Base-by-base conservation (phyloP, 148 eudicot genomes). In the Rhododendron simsii region DNA sequence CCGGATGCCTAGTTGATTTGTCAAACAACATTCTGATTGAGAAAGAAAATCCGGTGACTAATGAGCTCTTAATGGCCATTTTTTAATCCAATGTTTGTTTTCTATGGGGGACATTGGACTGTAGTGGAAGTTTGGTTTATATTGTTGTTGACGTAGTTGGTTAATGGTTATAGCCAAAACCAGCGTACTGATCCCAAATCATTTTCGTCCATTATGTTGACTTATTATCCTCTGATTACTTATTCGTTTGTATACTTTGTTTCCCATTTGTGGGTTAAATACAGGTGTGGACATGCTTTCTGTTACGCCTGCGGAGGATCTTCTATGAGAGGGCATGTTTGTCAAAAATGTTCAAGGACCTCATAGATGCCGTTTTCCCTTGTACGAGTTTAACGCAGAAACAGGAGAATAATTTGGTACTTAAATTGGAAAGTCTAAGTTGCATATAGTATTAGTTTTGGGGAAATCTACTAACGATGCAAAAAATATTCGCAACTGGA, bases 211-310 rank as follows among this genome's bases (percentile, higher is more conserved):
- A 80, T 48, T 80, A 47, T 80, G 59, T 14, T 79, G 59, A 14
- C 14, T 7, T 23, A 80, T 11, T 78, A 20, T 77, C 0, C 47
- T 78, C 33, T 80, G 20, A 61, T 51, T 47, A 21, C 45, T 67
- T 16, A 1, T 26, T 13, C 35, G 39, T 28, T 47, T 80, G 20
- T 57, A 47, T 69, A 57, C 57, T 26, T 69, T 88, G 65, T 59
- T 50, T 57, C 15, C 75, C 39, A 71, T 50, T 33, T 81, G 67
- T 10, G 75, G 23, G n/a, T 71, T 81, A 61, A 83, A 74, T 59
- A 35, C 89, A 92, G 95, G 90, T 93, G 95, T 81, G 92, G 92
- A 84, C n/a, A 86, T 88, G 78, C 89, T n/a, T 93, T 93, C 85
- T 93, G 76, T 71, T 71, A 71, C 20, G 7, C 18, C 39, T 71